Base-by-base conservation (phyloP, 106 monocot genomes). In the Alisma plantagoaquatica region DNA sequence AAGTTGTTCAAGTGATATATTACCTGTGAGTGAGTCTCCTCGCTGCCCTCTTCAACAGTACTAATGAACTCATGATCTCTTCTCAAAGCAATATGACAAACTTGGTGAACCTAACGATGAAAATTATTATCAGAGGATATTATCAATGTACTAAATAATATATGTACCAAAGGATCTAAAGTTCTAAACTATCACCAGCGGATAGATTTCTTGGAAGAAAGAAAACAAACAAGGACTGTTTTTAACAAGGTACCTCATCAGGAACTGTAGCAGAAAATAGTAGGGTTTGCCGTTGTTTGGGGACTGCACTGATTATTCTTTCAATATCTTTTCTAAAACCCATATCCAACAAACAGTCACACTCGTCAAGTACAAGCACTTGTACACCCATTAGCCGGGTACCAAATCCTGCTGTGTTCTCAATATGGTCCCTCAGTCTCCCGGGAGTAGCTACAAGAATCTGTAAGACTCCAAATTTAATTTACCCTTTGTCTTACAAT, bases 371-470 rank as follows among this genome's bases (percentile, higher is more conserved):
- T 38, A 87, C 70, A 47, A 87, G 68, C 33, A 87, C 54, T 50
- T 87, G 81, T 25, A 81, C 51, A 57, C 73, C 70, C 35, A 31
- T 77, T 20, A 87, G 68, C 20, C 77, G 77, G 46, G 64, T 63
- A 14, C 51, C 49, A 61, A 87, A 77, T 41, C 77, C 81, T 29
- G 96, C 72, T 41, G 98, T 98, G 54, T 98, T 98, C 58, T 90
- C 98, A 29, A 85, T 78, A 62, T 98, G 98, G 75, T 98, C 98
- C 66, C 64, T 76, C 30, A 98, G 82, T 55, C 98, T 90, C 60
- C 98, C 98, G 31, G 98, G 98, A 18, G 98, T 98, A 12, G 81
- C 98, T 23, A 98, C 98, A 60, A 98, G 79, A 55, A 98, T 77
- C 98, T 98, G 67, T 10, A 14, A 1, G 14, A 7, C 35, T 38